Conservation (phyloP, 2,329 filamentous ascomycete species). For the Neonectria hederae region DNA sequence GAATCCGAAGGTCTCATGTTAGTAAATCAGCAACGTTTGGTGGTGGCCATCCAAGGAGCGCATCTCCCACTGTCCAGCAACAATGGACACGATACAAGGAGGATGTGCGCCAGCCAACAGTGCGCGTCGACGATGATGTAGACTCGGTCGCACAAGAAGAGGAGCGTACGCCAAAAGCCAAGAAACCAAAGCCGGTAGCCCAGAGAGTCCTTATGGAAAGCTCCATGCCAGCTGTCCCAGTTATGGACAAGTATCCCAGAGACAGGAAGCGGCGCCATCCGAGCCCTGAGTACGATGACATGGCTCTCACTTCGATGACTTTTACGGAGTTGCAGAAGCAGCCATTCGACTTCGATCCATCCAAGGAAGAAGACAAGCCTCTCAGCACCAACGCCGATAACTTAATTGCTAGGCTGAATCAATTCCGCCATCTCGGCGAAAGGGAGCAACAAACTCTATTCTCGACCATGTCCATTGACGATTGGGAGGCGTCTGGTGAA, state of each 20-base stretch:
- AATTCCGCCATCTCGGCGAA: constrained; percentile 58
- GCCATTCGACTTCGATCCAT: constrained; percentile 66
- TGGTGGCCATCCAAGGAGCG: constrained; percentile 34
- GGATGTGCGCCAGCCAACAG: constrained; percentile 29
- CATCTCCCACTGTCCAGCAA: constrained; percentile 39
- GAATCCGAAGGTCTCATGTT: constrained; percentile 40
- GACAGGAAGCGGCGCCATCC: constrained; percentile 54
- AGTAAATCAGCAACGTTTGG: constrained; percentile 35
- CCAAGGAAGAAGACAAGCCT: constrained; percentile 52
- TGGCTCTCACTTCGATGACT: constrained; percentile 62
- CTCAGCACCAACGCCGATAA: constrained; percentile 51
- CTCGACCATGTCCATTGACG: constrained; percentile 60
- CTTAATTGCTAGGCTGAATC: constrained; percentile 59
- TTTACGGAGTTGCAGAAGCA: constrained; percentile 61
- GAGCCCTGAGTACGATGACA: constrained; percentile 66
- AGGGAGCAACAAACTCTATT: constrained; percentile 62
- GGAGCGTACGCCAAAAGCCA: constrained; percentile 37
- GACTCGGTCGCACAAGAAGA: constrained; percentile 39
- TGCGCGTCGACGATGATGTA: constrained; percentile 39
- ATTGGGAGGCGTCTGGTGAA: constrained; percentile 69
- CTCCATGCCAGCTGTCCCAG: constrained; percentile 34
- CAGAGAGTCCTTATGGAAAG: constrained; percentile 36
- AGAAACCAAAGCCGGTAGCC: constrained; percentile 31
- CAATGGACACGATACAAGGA: constrained; percentile 33
- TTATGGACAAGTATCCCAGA: constrained; percentile 28